Conservation (phyloP, 495 filamentous ascomycete genomes). For the Cercophora scortea region DNA sequence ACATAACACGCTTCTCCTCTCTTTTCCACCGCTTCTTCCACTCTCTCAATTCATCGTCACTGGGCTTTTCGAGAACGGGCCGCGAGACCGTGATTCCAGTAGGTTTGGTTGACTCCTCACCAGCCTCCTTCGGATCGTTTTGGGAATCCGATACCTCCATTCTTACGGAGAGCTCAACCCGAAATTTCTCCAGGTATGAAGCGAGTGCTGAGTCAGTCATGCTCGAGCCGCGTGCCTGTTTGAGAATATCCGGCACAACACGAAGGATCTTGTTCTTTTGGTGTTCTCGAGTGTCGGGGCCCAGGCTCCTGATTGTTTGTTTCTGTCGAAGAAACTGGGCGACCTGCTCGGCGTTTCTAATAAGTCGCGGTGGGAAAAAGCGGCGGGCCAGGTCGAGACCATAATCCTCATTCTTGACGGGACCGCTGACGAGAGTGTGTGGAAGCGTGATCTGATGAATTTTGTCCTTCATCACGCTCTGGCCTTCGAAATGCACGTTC, state of each 20-base stretch:
- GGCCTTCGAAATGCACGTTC: conserved; percentile 71
- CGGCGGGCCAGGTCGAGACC: conserved; percentile 69
- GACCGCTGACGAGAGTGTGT: conserved; percentile 69
- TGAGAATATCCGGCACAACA: conserved; percentile 65
- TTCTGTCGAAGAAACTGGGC: conserved; percentile 49
- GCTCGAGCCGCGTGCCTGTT: conserved; percentile 57
- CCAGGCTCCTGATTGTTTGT: conserved; percentile 47
- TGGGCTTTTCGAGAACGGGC: background rate
- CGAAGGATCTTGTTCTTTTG: conserved; percentile 53
- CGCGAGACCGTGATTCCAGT: too few species aligned
- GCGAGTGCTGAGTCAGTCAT: conserved; percentile 59
- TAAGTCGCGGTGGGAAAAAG: conserved; percentile 59
- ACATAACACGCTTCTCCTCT: background rate
- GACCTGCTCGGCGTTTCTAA: conserved; percentile 60
- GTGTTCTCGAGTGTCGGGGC: conserved; percentile 33
- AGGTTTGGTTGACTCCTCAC: too few species aligned
- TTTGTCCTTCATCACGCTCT: conserved; percentile 40
- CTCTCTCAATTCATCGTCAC: background rate
- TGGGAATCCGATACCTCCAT: too few species aligned
- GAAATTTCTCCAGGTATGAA: conserved; percentile 46
- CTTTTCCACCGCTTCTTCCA: background rate
- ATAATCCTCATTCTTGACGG: conserved; percentile 66
- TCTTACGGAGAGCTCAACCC: too few species aligned
- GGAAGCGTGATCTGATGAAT: conserved; percentile 65
- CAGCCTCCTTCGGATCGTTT: too few species aligned